Evolutionary conservation across 768 basidiomycete species (phyloP).

Genomic region (Favolaschia claudopus): DNA sequence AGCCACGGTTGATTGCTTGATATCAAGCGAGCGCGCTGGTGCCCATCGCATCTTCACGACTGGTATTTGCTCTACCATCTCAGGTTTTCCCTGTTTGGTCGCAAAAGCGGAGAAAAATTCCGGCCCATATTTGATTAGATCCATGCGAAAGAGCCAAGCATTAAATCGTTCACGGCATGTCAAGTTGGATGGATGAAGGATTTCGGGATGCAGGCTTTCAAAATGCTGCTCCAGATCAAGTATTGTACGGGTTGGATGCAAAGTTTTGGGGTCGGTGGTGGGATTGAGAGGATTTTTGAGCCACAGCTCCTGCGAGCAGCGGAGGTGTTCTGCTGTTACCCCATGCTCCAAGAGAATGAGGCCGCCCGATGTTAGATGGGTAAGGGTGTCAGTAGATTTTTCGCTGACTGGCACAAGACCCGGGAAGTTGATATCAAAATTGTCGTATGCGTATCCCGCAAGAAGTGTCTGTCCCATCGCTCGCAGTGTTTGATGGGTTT

Average conservation of each 20-base stretch:
- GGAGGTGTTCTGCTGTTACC: conserved; percentile 6
- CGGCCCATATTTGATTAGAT: conserved; percentile 25
- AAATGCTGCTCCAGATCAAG: too few relatives aligned
- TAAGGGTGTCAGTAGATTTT: conserved; percentile 13
- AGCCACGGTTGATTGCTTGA: not conserved
- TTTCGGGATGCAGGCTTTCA: conserved; percentile 15
- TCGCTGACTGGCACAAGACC: conserved; percentile 16
- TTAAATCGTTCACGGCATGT: conserved; percentile 23
- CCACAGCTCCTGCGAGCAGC: conserved; percentile 9
- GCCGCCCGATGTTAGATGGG: conserved; percentile 27
- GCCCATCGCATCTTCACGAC: not conserved
- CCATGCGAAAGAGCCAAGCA: conserved; percentile 20
- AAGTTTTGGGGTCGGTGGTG: not conserved
- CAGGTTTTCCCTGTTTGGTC: conserved; percentile 3
- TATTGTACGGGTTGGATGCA: too few relatives aligned
- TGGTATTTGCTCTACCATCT: conserved; percentile 12
- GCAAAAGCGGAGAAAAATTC: conserved; percentile 23
- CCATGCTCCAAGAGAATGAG: conserved; percentile 24
- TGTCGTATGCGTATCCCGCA: conserved; percentile 22
- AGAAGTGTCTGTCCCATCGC: conserved; percentile 17
- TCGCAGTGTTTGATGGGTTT: conserved; percentile 2
- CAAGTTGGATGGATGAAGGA: conserved; percentile 3
- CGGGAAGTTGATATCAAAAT: conserved; percentile 30
- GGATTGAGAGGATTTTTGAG: conserved; percentile 7
- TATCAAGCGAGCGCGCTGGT: not conserved